Base-by-base conservation (phyloP, 1,284 basidiomycete genomes). In the Fomitopsis schrenkii region DNA sequence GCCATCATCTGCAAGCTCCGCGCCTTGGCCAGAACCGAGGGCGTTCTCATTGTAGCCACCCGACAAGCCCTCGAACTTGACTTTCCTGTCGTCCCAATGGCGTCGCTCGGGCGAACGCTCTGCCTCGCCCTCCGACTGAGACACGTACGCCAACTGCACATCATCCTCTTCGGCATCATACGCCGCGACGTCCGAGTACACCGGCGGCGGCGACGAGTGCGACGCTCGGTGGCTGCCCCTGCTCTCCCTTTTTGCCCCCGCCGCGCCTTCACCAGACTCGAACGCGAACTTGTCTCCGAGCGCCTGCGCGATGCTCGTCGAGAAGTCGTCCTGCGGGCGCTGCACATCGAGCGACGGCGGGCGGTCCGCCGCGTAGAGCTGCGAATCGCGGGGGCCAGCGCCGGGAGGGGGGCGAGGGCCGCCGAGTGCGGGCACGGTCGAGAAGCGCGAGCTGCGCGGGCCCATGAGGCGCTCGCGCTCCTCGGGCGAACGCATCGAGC, bases 241-340 rank as follows among this genome's bases (percentile, higher is more conserved):
- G 54, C 44, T 57, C 42, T 52, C 38, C 22, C 26, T n/a, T 1
- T 33, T 50, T 2, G 14, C n/a, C 19, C 22, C 19, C 33, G 40
- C n/a, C 1, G 30, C 14, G 59, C 44, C 63, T 63, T 42, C 19
- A 8, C 15, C 33, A 6, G 10, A 7, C 22, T 55, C 45, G 33
- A 55, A 22, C 28, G 28, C 52, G 45, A 60, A 56, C 62, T 66
- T 36, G 62, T 66, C 62, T 26, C 73, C 76, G 2, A 86, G 72
- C 1, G 85, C 83, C 53, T 79, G 78, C 0, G 79, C 79, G 30
- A 86, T 77, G 38, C 83, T 83, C 14, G 77, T 76, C 42, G 84
- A 80, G 67, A 87, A 81, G 0, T 82, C 83, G 30, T 76, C 73
- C 14, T 75, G 62, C 10, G 68, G 68, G 45, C 71, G 71, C 12